Conservation (phyloP, 1,139 yeast genomes). For the Lodderomyces metapsilosis region DNA sequence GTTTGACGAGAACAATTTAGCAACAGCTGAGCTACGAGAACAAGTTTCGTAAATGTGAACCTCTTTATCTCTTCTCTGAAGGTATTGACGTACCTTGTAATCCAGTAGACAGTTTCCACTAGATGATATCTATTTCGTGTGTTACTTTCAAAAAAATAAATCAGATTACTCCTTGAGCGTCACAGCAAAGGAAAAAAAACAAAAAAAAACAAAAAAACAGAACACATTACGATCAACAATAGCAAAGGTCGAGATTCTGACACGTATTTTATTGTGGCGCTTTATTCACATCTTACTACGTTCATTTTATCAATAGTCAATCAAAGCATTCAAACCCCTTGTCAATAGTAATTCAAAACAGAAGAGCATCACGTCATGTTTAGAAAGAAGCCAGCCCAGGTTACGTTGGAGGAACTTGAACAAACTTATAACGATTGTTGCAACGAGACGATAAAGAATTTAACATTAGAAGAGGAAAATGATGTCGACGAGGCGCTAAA, state of each 20-base stretch:
- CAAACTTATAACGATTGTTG: conserved; percentile 64
- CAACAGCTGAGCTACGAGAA: too few species aligned
- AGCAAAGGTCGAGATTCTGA: conserved; percentile 1
- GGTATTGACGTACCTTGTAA: too few species aligned
- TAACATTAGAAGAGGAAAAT: conserved; percentile 56
- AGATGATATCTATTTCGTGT: too few species aligned
- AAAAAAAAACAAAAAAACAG: neutral
- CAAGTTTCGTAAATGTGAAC: too few species aligned
- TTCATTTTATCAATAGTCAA: neutral
- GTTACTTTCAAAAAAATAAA: too few species aligned
- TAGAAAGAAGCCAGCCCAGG: conserved; percentile 57
- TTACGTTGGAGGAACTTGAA: conserved; percentile 54
- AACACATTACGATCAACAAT: neutral
- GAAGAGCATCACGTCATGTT: conserved; percentile 24
- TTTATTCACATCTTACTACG: neutral
- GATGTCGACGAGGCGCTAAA: conserved; percentile 55
- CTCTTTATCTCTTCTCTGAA: too few species aligned
- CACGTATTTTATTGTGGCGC: neutral
- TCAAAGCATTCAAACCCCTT: neutral
- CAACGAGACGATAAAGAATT: conserved; percentile 53
- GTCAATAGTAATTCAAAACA: neutral
- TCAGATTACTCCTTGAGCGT: too few species aligned
- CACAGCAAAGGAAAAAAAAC: neutral
- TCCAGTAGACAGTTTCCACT: too few species aligned
- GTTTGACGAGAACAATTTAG: neutral